Conservation (phyloP, 2,329 filamentous ascomycete genomes). For the Epichloe hybrida region DNA sequence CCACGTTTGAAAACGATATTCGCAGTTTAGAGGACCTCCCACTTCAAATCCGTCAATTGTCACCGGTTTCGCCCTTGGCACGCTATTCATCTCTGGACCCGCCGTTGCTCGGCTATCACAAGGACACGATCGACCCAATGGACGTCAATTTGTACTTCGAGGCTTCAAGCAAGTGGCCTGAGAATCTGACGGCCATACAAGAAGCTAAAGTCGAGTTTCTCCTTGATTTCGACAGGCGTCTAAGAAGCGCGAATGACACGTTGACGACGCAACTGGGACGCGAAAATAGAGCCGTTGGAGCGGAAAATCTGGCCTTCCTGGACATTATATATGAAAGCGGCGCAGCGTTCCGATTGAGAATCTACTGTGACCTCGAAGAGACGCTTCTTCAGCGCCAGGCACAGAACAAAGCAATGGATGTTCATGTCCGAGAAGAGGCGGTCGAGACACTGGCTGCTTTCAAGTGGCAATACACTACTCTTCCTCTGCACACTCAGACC, state of each 20-base stretch:
- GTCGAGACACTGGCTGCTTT: constrained; percentile 56
- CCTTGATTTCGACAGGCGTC: constrained; percentile 57
- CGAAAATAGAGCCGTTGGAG: constrained; percentile 56
- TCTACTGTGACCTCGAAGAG: constrained; percentile 81
- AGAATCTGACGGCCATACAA: constrained; percentile 82
- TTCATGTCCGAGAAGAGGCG: constrained; percentile 52
- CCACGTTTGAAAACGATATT: constrained; percentile 61
- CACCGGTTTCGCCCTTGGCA: constrained; percentile 56
- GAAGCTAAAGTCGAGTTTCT: constrained; percentile 87
- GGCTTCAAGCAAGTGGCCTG: constrained; percentile 84
- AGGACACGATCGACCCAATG: constrained; percentile 40
- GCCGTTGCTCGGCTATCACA: constrained; percentile 28
- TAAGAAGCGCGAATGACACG: constrained; percentile 46
- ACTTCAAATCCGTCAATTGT: constrained; percentile 70
- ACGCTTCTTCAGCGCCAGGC: constrained; percentile 65
- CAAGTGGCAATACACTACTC: constrained; percentile 56
- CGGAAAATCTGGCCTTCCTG: constrained; percentile 68
- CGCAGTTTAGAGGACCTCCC: constrained; percentile 71
- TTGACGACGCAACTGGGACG: constrained; percentile 62
- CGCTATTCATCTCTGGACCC: constrained; percentile 53
- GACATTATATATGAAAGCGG: constrained; percentile 65
- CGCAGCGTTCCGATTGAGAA: constrained; percentile 67
- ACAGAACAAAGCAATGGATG: constrained; percentile 57
- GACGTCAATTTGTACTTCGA: constrained; percentile 85
- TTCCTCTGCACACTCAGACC: constrained; percentile 69